Conservation (phyloP, 2,329 filamentous ascomycete genomes). For the Rhexocercosporidium sp. region DNA sequence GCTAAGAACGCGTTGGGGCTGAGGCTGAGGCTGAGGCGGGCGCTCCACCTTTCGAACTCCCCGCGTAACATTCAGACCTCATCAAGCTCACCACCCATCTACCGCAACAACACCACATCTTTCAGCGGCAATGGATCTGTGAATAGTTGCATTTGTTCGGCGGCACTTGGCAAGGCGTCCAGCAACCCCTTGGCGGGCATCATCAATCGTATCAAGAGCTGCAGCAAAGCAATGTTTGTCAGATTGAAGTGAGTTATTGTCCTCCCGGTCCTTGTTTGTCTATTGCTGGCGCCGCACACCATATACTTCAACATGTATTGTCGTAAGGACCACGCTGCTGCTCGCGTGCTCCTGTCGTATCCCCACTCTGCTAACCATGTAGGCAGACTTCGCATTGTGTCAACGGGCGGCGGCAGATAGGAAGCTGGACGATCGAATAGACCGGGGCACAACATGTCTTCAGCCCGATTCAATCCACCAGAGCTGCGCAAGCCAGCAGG, state of each 20-base stretch:
- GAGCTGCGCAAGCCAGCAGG: slow-evolving; percentile 49
- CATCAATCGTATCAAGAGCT: slow-evolving; percentile 14
- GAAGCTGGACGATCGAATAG: slow-evolving; percentile 23
- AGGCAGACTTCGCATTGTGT: slow-evolving; percentile 39
- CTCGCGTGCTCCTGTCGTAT: neutral
- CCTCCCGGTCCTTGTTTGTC: slow-evolving; percentile 15
- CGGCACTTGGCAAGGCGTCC: neutral
- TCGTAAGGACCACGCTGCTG: neutral
- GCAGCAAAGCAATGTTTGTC: slow-evolving; percentile 38
- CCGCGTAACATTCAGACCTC: slow-evolving; percentile 13
- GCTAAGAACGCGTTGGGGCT: slow-evolving; percentile 11
- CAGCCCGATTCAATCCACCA: slow-evolving; percentile 41
- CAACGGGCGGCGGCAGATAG: slow-evolving; percentile 42
- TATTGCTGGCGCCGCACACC: neutral
- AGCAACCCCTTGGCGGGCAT: slow-evolving; percentile 22
- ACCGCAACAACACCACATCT: neutral
- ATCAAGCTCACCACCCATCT: neutral
- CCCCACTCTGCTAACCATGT: slow-evolving; percentile 26
- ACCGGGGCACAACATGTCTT: slow-evolving; percentile 36
- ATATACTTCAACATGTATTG: neutral
- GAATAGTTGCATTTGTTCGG: slow-evolving; percentile 11
- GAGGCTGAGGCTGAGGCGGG: slow-evolving; percentile 5
- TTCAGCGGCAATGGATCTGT: slow-evolving; percentile 5
- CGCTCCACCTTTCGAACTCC: slow-evolving; percentile 7
- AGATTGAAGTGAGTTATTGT: slow-evolving; percentile 37